A percentile compares a stretch with the other conserved stretches of the same genome.
Evolutionary conservation across 148 eudicot species (phyloP).

Genomic region (Cornus suecica): DNA sequence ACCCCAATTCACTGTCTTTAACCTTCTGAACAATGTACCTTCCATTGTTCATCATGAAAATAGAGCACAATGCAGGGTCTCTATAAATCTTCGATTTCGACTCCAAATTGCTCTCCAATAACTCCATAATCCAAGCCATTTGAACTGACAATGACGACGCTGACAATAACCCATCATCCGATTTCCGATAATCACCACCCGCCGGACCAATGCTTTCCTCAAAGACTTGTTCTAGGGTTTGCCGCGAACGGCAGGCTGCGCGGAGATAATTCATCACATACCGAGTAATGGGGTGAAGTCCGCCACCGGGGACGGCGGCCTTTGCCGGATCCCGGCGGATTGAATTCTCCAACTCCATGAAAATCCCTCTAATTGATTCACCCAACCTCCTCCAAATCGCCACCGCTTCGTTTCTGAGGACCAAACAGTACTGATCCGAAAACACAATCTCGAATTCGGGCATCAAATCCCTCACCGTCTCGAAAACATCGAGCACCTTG

Average conservation of each 20-base stretch:
- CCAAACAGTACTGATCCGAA: conserved; percentile 71
- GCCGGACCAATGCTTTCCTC: conserved; percentile 44
- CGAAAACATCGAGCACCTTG: conserved; percentile 79
- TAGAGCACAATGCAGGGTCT: conserved; percentile 67
- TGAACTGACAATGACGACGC: conserved; percentile 63
- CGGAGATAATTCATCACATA: conserved; percentile 90
- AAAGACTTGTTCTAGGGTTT: conserved; percentile 74
- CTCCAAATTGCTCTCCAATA: conserved; percentile 85
- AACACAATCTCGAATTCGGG: conserved; percentile 74
- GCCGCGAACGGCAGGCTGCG: conserved; percentile 77
- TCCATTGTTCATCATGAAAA: conserved; percentile 95
- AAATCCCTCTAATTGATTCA: conserved; percentile 72
- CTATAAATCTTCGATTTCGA: conserved; percentile 71
- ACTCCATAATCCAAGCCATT: conserved; percentile 90
- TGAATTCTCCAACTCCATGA: conserved; percentile 92
- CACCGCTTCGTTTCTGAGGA: conserved; percentile 64
- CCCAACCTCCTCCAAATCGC: conserved; percentile 77
- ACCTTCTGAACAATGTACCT: conserved; percentile 89
- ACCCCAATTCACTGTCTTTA: conserved; percentile 72
- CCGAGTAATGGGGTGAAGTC: conserved; percentile 85
- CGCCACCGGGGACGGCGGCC: conserved; percentile 77
- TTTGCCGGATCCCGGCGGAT: conserved; percentile 89
- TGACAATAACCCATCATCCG: conserved; percentile 21
- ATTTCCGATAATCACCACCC: conserved; percentile 27
- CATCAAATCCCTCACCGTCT: conserved; percentile 77